Evolutionary conservation across 2,329 filamentous ascomycete genomes (phyloP).

Genomic region (Penicillium sp.): DNA sequence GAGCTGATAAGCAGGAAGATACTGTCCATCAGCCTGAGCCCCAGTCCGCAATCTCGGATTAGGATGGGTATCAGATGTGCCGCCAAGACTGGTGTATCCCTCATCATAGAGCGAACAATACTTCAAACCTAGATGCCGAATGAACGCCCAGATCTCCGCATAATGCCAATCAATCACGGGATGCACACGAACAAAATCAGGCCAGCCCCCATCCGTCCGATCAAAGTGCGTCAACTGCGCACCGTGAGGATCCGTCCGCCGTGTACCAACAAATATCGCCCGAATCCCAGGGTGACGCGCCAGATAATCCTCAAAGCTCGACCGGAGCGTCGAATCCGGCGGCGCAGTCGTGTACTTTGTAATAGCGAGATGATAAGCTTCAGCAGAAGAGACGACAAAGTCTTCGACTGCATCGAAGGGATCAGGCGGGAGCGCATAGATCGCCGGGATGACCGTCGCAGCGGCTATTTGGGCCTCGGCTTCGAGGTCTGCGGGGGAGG

Average conservation of each 20-base stretch:
- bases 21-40: constrained; percentile 23
- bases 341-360: constrained; percentile 68
- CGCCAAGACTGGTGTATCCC: constrained; percentile 91
- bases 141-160: constrained; percentile 86
- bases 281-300: constrained; percentile 54
- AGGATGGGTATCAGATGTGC: constrained; percentile 81
- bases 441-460: constrained; percentile 62
- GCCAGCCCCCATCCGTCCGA: constrained; percentile 85
- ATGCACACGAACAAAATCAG: constrained; percentile 86
- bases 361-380: constrained; percentile 72
- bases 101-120: constrained; percentile 87
- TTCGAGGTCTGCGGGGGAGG: constrained; percentile 31
- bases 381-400: constrained; percentile 70
- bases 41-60: constrained; percentile 69
- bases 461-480: constrained; percentile 12
- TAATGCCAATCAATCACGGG: constrained; percentile 98
- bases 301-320: constrained; percentile 76
- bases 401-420: constrained; percentile 83
- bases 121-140: constrained; percentile 69
- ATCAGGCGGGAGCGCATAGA: constrained; percentile 83
- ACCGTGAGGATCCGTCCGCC: constrained; percentile 90
- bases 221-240: constrained; percentile 77
- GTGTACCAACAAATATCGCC: constrained; percentile 83
- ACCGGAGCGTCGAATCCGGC: constrained; percentile 62
- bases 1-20: constrained; percentile 26